Evolutionary conservation across 2,329 filamentous ascomycete genomes (phyloP).

Genomic region (Coniochaeta ligniaria): DNA sequence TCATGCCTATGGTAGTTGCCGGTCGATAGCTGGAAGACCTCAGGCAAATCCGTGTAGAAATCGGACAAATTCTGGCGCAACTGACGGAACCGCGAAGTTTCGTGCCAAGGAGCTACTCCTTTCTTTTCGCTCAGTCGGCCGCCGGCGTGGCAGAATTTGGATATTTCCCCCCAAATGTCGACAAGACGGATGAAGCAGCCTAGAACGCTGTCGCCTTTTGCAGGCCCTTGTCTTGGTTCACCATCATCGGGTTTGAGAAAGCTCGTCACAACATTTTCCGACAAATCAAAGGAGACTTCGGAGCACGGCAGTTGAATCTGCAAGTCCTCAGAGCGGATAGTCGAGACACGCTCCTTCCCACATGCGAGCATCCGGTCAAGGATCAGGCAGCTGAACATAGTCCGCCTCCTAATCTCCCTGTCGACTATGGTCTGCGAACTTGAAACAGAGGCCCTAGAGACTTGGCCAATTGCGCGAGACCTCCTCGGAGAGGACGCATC

Average conservation of each 20-base stretch:
- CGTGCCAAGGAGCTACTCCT: slow-evolving; percentile 49
- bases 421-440: slow-evolving; percentile 35
- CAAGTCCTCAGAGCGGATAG: slow-evolving; percentile 52
- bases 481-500: slow-evolving; percentile 7
- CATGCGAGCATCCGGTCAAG: slow-evolving; percentile 63
- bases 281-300: slow-evolving; percentile 57
- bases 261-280: slow-evolving; percentile 46
- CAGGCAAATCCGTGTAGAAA: slow-evolving; percentile 48
- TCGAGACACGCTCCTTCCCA: slow-evolving; percentile 53
- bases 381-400: slow-evolving; percentile 69
- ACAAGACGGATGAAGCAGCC: slow-evolving; percentile 51
- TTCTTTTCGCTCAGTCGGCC: slow-evolving; percentile 41
- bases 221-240: slow-evolving; percentile 13
- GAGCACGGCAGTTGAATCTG: slow-evolving; percentile 62
- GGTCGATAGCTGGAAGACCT: slow-evolving; percentile 48
- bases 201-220: slow-evolving; percentile 37
- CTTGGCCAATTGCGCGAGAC: background rate
- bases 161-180: slow-evolving; percentile 52
- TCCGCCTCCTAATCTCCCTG: slow-evolving; percentile 59
- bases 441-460: slow-evolving; percentile 6
- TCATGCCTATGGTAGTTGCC: slow-evolving; percentile 61
- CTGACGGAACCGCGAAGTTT: slow-evolving; percentile 43
- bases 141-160: slow-evolving; percentile 44
- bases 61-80: slow-evolving; percentile 42
- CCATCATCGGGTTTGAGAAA: slow-evolving; percentile 27